These are phyloP conservation scores for Erodium moschatum DNA, from an alignment of 441 rosid genomes.

Conservation along the genomic window DNA sequence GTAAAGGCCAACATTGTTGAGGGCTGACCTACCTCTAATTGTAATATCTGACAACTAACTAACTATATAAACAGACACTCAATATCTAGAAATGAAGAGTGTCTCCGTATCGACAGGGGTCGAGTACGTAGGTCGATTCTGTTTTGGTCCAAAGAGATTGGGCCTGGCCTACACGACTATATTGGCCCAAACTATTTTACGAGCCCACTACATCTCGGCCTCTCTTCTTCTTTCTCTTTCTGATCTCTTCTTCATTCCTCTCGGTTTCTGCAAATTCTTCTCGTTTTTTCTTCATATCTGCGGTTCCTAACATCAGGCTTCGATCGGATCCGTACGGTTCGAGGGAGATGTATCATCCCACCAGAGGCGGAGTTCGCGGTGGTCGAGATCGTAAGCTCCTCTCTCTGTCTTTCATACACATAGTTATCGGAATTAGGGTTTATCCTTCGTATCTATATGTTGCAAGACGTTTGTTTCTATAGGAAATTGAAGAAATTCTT, in stretches of 20 bases:
- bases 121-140: too few species aligned
- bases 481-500: not conserved
- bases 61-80: too few species aligned
- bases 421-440: not conserved
- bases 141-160: not conserved
- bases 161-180: not conserved
- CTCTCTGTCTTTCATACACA: not conserved
- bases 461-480: not conserved
- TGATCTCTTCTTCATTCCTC: not conserved
- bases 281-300: not conserved
- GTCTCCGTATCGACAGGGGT: too few species aligned
- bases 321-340: not conserved
- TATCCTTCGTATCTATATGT: not conserved
- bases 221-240: not conserved
- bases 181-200: too few species aligned
- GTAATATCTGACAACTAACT: too few species aligned
- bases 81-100: too few species aligned
- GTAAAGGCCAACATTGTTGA: too few species aligned
- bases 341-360: slow-evolving; percentile 78
- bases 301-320: not conserved
- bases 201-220: not conserved
- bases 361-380: slow-evolving; percentile 98
- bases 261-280: not conserved
- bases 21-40: too few species aligned
- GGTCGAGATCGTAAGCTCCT: slow-evolving; percentile 80